Evolutionary conservation across 1,139 yeast genomes (phyloP).

Genomic region (Sugiyamaella xylanicola): DNA sequence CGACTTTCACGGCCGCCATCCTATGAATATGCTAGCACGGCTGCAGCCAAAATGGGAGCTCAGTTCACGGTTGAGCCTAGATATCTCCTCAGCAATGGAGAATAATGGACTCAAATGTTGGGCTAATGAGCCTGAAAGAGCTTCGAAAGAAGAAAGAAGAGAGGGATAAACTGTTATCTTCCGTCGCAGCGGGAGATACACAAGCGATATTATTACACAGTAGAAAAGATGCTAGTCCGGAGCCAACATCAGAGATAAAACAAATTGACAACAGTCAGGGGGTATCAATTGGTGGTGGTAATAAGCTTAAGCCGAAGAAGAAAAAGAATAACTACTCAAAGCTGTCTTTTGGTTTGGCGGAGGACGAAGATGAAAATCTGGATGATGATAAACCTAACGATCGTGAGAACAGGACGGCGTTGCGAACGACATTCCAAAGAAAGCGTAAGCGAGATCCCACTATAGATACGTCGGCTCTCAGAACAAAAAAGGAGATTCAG

Average conservation of each 20-base stretch:
- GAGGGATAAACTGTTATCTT: slow-evolving; percentile 4
- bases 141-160: slow-evolving; percentile 1
- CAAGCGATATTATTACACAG: background rate
- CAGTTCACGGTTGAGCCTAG: too few species aligned
- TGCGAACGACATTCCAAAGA: background rate
- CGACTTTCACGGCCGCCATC: too few species aligned
- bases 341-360: too few species aligned
- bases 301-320: too few species aligned
- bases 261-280: too few species aligned
- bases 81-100: background rate
- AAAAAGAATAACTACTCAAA: too few species aligned
- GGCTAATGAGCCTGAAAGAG: slow-evolving; percentile 13
- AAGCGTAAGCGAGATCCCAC: slow-evolving; percentile 23
- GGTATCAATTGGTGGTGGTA: too few species aligned
- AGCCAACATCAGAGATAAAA: too few species aligned
- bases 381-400: slow-evolving; percentile 4
- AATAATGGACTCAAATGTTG: slow-evolving; percentile 9
- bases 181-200: background rate
- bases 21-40: too few species aligned
- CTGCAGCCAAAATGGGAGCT: too few species aligned
- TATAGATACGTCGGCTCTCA: slow-evolving; percentile 25
- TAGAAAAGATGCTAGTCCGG: slow-evolving; percentile 1
- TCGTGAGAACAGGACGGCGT: background rate
- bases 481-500: slow-evolving; percentile 15
- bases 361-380: slow-evolving; percentile 6